phyloP scores from a whole-genome alignment of 345 rosid species.

The Boechera retrofracta region DNA sequence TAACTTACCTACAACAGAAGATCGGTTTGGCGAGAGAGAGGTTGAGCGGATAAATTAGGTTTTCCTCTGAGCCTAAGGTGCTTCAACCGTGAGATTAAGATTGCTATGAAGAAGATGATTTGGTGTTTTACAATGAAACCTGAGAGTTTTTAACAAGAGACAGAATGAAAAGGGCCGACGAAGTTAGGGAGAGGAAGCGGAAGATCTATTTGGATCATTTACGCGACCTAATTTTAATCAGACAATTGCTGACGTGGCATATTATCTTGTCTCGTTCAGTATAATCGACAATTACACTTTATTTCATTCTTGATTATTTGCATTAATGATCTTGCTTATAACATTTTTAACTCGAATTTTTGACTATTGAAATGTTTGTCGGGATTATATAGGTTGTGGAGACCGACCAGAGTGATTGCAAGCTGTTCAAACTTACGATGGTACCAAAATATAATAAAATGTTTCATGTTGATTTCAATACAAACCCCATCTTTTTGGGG shows the following conservation, averaged over 20 bases:
- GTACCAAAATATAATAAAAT: too few relatives aligned
- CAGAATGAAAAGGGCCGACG: neutral
- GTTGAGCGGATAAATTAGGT: neutral
- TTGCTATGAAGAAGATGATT: neutral
- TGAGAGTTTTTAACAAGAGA: neutral
- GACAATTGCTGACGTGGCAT: neutral
- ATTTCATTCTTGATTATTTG: neutral
- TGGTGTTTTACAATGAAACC: neutral
- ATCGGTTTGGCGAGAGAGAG: neutral
- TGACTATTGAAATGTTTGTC: too few relatives aligned
- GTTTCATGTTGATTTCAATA: too few relatives aligned
- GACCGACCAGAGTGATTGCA: neutral
- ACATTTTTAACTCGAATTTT: too few relatives aligned
- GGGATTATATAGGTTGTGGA: neutral
- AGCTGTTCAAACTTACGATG: too few relatives aligned
- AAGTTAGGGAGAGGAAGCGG: neutral
- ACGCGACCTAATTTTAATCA: too few relatives aligned
- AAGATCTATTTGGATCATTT: neutral
- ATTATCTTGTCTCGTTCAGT: neutral
- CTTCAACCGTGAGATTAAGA: neutral
- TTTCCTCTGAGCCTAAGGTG: neutral
- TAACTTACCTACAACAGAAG: constrained; percentile 21
- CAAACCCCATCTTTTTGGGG: too few relatives aligned
- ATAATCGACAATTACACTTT: too few relatives aligned
- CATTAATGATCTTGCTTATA: too few relatives aligned